Percentiles rank a stretch among this genome's conserved stretches.
Conservation (phyloP, 768 basidiomycete species). For the Rhizopogon roseolus region DNA sequence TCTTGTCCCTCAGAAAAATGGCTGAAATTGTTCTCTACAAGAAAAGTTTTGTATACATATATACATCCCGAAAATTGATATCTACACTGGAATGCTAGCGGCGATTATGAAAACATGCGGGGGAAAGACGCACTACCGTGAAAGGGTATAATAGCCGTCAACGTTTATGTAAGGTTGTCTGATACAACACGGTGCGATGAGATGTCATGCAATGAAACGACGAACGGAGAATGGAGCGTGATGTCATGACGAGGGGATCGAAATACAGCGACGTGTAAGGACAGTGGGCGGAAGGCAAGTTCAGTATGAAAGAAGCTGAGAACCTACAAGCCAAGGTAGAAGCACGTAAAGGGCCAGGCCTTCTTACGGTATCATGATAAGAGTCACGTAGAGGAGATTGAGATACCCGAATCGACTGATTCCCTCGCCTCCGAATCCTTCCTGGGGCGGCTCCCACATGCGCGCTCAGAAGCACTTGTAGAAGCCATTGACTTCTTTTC, state of each 20-base stretch:
- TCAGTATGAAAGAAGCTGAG: neutral
- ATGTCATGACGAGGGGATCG: neutral
- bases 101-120: neutral
- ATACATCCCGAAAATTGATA: neutral
- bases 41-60: neutral
- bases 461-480: neutral
- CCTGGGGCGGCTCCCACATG: neutral
- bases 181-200: neutral
- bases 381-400: neutral
- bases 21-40: no score
- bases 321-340: neutral
- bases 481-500: neutral
- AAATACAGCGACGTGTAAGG: slow-evolving; percentile 1
- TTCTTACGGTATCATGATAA: neutral
- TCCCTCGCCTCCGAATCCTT: neutral
- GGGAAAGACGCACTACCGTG: neutral
- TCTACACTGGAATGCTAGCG: neutral
- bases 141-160: neutral
- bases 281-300: neutral
- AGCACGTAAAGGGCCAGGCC: neutral
- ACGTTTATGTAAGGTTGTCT: neutral
- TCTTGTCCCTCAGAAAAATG: no score
- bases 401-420: neutral
- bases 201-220: neutral
- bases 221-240: neutral